These are phyloP conservation scores for Amorphotheca resinae DNA, from an alignment of 495 filamentous ascomycete species.

Conservation along the genomic window DNA sequence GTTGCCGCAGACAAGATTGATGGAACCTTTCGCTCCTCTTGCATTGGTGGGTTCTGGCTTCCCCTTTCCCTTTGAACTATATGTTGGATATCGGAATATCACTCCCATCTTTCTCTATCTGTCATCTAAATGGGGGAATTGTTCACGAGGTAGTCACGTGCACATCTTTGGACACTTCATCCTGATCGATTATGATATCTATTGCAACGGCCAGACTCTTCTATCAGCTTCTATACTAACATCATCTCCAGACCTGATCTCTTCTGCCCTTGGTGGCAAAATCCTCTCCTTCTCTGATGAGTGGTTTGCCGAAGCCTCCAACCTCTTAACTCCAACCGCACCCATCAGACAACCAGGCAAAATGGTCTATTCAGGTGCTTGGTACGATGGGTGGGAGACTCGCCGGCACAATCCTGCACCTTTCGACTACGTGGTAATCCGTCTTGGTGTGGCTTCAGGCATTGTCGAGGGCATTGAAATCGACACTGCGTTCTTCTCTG, in stretches of 20 bases:
- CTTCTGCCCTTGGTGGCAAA: constrained; percentile 55
- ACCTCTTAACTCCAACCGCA: constrained; percentile 62
- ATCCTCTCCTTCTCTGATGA: constrained; percentile 73
- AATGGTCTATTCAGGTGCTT: constrained; percentile 76
- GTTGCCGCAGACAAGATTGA: constrained; percentile 52
- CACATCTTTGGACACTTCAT: neutral
- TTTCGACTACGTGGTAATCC: constrained; percentile 77
- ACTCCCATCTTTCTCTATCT: no score
- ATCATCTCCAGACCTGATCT: constrained; percentile 53
- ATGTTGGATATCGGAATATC: no score
- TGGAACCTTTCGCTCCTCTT: constrained; percentile 53
- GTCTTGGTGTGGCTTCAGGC: constrained; percentile 67
- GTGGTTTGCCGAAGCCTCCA: constrained; percentile 76
- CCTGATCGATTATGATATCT: no score
- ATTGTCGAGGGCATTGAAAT: constrained; percentile 69
- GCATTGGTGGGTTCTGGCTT: constrained; percentile 43
- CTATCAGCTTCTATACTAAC: constrained; percentile 10
- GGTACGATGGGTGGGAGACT: constrained; percentile 96
- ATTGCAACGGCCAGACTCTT: no score
- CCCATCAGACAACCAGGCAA: constrained; percentile 69
- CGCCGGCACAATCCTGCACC: constrained; percentile 67
- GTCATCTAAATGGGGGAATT: neutral
- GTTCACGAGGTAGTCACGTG: neutral
- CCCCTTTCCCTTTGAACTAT: no score
- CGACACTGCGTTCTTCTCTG: constrained; percentile 76